Base-by-base conservation (phyloP, 768 basidiomycete genomes). In the Suillus lakei region DNA sequence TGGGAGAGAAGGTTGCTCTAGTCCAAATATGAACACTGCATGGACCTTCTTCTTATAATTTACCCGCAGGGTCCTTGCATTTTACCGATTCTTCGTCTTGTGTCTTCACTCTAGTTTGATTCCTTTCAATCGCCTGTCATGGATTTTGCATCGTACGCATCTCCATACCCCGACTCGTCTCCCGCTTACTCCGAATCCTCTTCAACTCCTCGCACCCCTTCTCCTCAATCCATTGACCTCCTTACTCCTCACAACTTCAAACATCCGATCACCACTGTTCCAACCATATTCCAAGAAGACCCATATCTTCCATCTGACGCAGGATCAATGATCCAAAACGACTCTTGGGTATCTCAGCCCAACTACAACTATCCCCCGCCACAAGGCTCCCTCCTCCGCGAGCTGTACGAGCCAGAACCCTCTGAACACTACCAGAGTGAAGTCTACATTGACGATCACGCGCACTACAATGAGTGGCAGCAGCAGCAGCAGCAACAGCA, bases 151-250 rank as follows among this genome's bases (percentile, higher is more conserved):
- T 76, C 81, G 8, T 90, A 88, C 77, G 79, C 85, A 60, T 83
- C 77, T 39, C 50, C 62, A 8, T 68, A 68, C 36, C 18, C 67
- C 9, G 43, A 68, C 60, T 59, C 63, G 1, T 67, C 68, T 0
- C 71, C 75, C 38, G 68, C 87, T 69, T 89, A 88, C 81, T 87
- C 88, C 64, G 87, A 90, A 80, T 84, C 87, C 67, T 90, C 86
- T 60, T 81, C 90, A 51, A 82, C 85, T 1, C 91, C 91, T 2
- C 85, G 91, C 63, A 92, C 91, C 0, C 91, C 91, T 0, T 92
- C 91, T 1, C 91, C 91, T 26, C 81, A 78, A 53, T 72, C 78
- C 18, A 68, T 77, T 68, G 79, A 82, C 70, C 70, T 82, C 67
- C 62, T 76, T 48, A 72, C 70, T 13, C 73, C 77, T 32, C 61